Evolutionary conservation across 352 stramenopile genomes (phyloP).

Genomic region (Lagenidium giganteum): DNA sequence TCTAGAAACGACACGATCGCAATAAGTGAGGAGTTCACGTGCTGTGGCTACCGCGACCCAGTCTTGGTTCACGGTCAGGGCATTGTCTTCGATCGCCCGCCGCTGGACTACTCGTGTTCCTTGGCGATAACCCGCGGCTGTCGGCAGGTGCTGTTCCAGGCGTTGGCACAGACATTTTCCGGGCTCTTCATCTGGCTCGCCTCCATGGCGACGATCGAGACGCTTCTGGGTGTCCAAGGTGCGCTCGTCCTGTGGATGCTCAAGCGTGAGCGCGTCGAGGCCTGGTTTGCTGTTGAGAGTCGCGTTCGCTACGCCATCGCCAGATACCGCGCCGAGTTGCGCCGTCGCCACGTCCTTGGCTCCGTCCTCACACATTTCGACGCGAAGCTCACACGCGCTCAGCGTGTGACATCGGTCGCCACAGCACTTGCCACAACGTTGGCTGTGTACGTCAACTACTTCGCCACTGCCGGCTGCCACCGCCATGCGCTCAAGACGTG

Average conservation of each 20-base stretch:
- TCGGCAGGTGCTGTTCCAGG: conserved; percentile 19
- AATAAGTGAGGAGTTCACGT: conserved; percentile 26
- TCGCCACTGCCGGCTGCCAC: conserved; percentile 50
- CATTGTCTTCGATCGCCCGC: conserved; percentile 39
- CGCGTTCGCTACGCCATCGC: conserved; percentile 44
- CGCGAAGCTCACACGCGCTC: conserved; percentile 45
- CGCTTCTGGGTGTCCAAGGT: conserved; percentile 14
- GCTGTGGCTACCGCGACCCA: conserved; percentile 52
- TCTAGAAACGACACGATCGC: conserved; percentile 27
- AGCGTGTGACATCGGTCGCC: conserved; percentile 46
- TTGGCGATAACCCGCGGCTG: conserved; percentile 31
- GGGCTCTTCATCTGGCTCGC: conserved; percentile 46
- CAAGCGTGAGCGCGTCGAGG: conserved; percentile 22
- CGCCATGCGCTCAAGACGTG: conserved; percentile 57
- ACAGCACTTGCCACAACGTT: conserved; percentile 37
- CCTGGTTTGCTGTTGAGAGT: conserved; percentile 45
- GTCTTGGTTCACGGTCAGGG: conserved; percentile 20
- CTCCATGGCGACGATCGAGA: conserved; percentile 27
- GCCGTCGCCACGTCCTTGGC: conserved; percentile 32
- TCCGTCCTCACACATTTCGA: conserved; percentile 50
- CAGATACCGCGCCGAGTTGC: conserved; percentile 47
- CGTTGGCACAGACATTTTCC: conserved; percentile 25
- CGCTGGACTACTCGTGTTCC: conserved; percentile 32
- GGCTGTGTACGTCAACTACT: conserved; percentile 39
- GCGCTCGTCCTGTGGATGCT: conserved; percentile 24